Base-by-base conservation (phyloP, 2,329 filamentous ascomycete genomes). In the Leptodontidium sp. region DNA sequence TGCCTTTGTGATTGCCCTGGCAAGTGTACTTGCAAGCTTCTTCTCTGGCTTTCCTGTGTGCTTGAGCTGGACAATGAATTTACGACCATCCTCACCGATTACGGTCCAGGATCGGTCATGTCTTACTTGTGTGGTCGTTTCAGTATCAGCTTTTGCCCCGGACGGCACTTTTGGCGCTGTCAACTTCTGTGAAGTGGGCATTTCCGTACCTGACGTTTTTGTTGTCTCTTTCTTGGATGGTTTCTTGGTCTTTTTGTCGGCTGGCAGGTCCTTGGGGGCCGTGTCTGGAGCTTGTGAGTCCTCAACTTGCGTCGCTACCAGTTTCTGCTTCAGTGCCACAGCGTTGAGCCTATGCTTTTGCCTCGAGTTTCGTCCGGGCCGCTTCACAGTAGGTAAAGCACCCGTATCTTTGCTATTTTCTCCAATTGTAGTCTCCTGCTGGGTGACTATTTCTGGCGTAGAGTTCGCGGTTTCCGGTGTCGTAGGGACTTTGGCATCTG, bases 61-160 rank as follows among this genome's bases (percentile, higher is more conserved):
- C 7, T 40, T 2, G 43, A 47, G 43, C 43, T 47, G 17, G 11
- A 24, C 38, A 21, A 43, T 59, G 14, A 40, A 59, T 17, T 59
- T 45, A 15, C 57, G 35, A 45, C 35, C 57, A 40, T 59, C 38
- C 57, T 40, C 57, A 17, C 21, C 57, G 14, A 59, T 40, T 4
- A 59, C 57, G 38, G 57, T 43, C 57, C 35, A 43, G 4, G 35
- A 43, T 29, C 12, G 17, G 24, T n/a, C 9, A 43, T 43, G 35
- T 17, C 21, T 4, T 59, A 24, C 21, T 40, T 21, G 12, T 45
- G 35, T 7, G 14, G 9, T 29, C 5, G 12, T n/a, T 21, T 24
- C 12, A 24, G 21, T 11, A 24, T 24, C 38, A 8, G 57, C 57
- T 26, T 58, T 58, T 26, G 35, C 8, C 55, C 38, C 40, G 17